Conservation (phyloP, 2,329 filamentous ascomycete species). For the Didymella keratinophila region DNA sequence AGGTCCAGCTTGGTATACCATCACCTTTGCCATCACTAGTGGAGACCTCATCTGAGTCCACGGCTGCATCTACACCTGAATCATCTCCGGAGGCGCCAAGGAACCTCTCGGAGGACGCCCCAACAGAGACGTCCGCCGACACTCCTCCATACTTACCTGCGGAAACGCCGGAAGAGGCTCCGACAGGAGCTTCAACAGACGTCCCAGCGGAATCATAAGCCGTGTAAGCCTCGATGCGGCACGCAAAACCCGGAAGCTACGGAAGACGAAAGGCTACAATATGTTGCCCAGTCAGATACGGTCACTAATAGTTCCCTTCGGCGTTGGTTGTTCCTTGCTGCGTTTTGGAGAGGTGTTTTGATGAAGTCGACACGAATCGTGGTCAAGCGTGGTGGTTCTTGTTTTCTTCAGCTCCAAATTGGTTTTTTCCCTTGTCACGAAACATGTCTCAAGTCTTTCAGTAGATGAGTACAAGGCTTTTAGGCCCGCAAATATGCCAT, state of each 20-base stretch:
- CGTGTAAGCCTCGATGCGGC: neutral
- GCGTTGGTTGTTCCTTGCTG: neutral
- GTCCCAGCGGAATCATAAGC: neutral
- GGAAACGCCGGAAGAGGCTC: neutral
- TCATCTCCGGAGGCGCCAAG: neutral
- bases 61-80: neutral
- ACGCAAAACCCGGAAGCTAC: neutral
- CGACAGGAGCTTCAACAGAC: neutral
- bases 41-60: neutral
- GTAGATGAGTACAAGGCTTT: conserved; percentile 5
- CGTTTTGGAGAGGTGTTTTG: neutral
- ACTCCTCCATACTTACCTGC: neutral
- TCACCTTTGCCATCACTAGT: neutral
- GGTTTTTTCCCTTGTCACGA: neutral
- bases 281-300: neutral
- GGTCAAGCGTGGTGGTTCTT: neutral
- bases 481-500: neutral
- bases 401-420: neutral
- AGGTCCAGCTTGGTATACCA: conserved; percentile 14
- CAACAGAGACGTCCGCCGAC: neutral
- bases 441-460: conserved; percentile 2
- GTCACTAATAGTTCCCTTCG: conserved; percentile 1
- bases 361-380: neutral
- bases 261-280: conserved; percentile 7
- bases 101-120: neutral